phyloP scores from a whole-genome alignment of 305 asterid genomes.

The Fraxinus ornus region DNA sequence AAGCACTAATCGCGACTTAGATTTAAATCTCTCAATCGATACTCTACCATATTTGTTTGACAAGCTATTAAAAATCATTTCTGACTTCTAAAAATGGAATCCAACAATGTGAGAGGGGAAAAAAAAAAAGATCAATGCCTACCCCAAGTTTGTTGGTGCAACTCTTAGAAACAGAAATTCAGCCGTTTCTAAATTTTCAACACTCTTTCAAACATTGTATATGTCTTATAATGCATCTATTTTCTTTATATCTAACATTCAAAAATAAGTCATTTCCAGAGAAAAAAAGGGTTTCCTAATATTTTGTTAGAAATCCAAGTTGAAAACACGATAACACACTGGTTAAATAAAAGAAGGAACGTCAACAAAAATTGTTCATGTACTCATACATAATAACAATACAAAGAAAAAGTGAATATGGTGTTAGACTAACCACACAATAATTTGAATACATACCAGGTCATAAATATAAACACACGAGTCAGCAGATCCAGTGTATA shows the following conservation, averaged over 20 bases:
- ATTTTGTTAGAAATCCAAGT: background rate
- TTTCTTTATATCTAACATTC: background rate
- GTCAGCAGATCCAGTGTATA: constrained; percentile 90
- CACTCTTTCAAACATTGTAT: background rate
- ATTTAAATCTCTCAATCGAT: background rate
- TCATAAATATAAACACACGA: constrained; percentile 68
- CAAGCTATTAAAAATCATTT: background rate
- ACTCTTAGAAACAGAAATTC: background rate
- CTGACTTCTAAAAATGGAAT: background rate
- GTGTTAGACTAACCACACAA: background rate
- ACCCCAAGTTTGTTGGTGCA: background rate
- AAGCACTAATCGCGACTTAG: background rate
- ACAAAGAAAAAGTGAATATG: background rate
- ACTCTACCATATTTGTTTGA: background rate
- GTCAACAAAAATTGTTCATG: background rate
- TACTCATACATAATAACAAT: background rate
- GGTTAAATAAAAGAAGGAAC: background rate
- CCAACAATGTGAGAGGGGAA: background rate
- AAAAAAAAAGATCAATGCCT: background rate
- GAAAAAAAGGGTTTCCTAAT: background rate
- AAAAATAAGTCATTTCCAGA: background rate
- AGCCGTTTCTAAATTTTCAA: background rate
- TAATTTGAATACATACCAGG: constrained; percentile 50
- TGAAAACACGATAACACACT: background rate
- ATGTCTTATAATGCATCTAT: background rate